Base-by-base conservation (phyloP, 2,329 filamentous ascomycete genomes). In the Fusarium nodosum region DNA sequence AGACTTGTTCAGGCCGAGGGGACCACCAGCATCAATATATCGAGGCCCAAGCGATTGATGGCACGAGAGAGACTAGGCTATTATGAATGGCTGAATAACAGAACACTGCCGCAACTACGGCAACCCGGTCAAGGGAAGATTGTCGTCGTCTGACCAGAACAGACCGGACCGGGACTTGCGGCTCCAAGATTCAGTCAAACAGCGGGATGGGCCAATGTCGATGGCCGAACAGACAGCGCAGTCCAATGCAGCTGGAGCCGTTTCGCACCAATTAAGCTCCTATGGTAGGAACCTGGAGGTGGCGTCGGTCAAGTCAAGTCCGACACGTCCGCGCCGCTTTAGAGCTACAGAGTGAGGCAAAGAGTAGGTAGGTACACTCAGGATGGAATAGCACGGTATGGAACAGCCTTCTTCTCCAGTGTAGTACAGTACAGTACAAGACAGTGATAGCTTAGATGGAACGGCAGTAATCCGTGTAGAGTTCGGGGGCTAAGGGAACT, bases 21-120 rank as follows among this genome's bases (percentile, higher is more conserved):
- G 44, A 60, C 68, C 24, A 55, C 66, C 70, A 56, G 60, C 66
- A 67, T 69, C 69, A 73, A 73, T 74, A 73, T 75, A 75, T 75
- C 61, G 61, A 66, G 52, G 41, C 58, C 55, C 59, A 46, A 53
- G 42, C 55, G 26, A 54, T 60, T 63, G 41, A 46, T 39, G 51
- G 50, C 34, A 44, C 26, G 54, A 38, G 44, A 31, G 41, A 39
- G 52, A 50, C 31, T 39, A 26, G 24, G 24, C 34, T 42, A 45
- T 48, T 56, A 51, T 55, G 51, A 34, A 64, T 64, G 31, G 57
- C 56, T 36, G 41, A 46, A 44, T 56, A 57, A 50, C 47, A 59
- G 51, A 55, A 56, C 55, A 64, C 67, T 42, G 63, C 64, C 47
- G 66, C 63, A 60, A 47, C 30, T 56, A 67, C 50, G 34, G 38